Evolutionary conservation across 2,329 filamentous ascomycete genomes (phyloP), one percentile per base, ranked within the genome.

Genomic region (Aspergillus versicolor): DNA sequence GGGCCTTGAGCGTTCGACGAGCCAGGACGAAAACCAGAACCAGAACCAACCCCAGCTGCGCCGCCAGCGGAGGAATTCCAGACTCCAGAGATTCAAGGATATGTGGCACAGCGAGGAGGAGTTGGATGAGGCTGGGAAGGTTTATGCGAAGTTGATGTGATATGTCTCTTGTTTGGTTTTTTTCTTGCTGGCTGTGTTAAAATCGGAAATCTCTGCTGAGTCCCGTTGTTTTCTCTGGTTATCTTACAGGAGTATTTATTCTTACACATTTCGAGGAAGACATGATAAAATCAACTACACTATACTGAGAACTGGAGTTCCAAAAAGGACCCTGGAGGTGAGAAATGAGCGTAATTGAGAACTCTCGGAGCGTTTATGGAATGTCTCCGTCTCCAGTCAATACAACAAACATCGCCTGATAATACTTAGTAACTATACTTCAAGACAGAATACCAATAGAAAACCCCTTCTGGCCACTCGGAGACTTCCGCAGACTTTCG

Each of bases 111-210:
- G 46, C 8, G 27, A 57, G 40, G 43, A 54, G 9, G 55, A 57
- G 3, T n/a, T 50, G 19, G 55, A 57, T 42, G 55, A 57, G 32
- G 55, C 44, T 2, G 55, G 50, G 2, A n/a, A 54, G 30, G 50
- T 24, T 3, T 57, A 54, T 46, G 55, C 55, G 2, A 47, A 48
- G 21, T 30, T 57, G 50, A 54, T 57, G 55, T 57, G 30, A 50
- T 19, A n/a, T n/a, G 4, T n/a, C 34, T 2, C 32, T 37, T n/a
- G 34, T 37, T 37, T 37, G 13, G 34, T n/a, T 1, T 37, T 37
- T 13, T 37, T 13, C 1, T 4, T 6, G 34, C 32, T 34, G 32
- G 11, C 34, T 37, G 34, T 5, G 13, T 37, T 15, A 15, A 9
- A 30, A 30, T 11, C 3, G 27, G 24, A 3, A 30, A 11, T 9